phyloP scores from a whole-genome alignment of 192 early-diverging fungal genomes.

The Entomortierella parvispora region DNA sequence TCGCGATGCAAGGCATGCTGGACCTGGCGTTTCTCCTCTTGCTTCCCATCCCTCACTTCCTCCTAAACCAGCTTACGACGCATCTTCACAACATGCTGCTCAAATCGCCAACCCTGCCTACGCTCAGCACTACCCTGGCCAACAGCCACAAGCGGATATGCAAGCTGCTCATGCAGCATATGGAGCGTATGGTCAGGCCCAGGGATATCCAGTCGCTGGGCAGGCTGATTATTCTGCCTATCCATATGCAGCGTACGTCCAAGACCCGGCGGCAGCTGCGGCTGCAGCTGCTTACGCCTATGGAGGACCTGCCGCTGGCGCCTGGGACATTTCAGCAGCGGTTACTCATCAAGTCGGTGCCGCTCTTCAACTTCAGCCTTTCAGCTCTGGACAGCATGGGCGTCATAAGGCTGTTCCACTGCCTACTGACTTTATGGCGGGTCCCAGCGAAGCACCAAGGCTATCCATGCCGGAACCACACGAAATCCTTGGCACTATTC shows the following conservation, averaged over 20 bases:
- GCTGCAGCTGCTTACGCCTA: conserved; percentile 32
- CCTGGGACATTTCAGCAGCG: conserved; percentile 42
- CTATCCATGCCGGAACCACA: conserved; percentile 68
- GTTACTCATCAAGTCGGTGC: conserved; percentile 17
- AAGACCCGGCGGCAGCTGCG: conserved; percentile 26
- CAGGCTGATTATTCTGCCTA: conserved; percentile 45
- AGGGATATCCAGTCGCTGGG: conserved; percentile 20
- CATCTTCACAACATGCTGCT: conserved; percentile 10
- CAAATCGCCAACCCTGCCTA: conserved; percentile 46
- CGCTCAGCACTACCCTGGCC: conserved; percentile 10
- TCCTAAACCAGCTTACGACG: conserved; percentile 21
- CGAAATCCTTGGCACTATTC: conserved; percentile 59
- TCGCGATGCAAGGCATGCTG: conserved; percentile 43
- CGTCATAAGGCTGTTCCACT: conserved; percentile 62
- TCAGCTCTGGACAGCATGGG: conserved; percentile 54
- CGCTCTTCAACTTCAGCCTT: conserved; percentile 41
- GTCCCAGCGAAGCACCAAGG: conserved; percentile 59
- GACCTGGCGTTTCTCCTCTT: conserved; percentile 35
- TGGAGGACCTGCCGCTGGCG: conserved; percentile 20
- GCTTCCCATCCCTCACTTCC: conserved; percentile 45
- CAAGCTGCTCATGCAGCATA: conserved; percentile 25
- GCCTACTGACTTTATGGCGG: conserved; percentile 67
- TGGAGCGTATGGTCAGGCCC: conserved; percentile 23
- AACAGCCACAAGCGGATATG: conserved; percentile 29
- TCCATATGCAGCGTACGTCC: conserved; percentile 48